Conservation (phyloP, 2,329 filamentous ascomycete species). For the Pleurostoma richardsiae region DNA sequence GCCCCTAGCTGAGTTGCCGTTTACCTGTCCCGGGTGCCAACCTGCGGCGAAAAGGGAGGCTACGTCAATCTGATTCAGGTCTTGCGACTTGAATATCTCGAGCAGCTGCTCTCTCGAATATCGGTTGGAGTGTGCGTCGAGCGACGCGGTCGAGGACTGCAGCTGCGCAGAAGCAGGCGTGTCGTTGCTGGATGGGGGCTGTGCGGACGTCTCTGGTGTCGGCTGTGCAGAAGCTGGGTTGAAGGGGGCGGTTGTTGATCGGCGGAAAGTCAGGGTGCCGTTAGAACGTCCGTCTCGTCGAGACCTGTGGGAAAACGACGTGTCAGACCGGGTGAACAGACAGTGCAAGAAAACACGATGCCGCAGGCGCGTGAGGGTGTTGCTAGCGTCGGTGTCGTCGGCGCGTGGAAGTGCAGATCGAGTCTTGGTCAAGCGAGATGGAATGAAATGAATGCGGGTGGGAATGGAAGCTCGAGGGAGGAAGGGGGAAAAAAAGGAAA, state of each 20-base stretch:
- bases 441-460: background rate
- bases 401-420: background rate
- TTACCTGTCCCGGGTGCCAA: conserved; percentile 74
- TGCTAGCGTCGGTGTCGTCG: too few species aligned
- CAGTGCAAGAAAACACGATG: conserved; percentile 6
- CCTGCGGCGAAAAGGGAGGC: conserved; percentile 65
- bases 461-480: background rate
- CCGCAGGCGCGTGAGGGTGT: background rate
- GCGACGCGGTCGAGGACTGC: conserved; percentile 3
- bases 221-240: conserved; percentile 15
- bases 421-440: background rate
- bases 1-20: conserved; percentile 55
- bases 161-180: background rate
- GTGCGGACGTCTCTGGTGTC: conserved; percentile 11
- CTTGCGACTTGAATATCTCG: conserved; percentile 57
- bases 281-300: conserved; percentile 55
- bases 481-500: conserved; percentile 4
- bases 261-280: conserved; percentile 60
- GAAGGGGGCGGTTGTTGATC: conserved; percentile 54
- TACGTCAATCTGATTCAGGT: conserved; percentile 53
- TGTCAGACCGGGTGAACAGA: background rate
- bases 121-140: conserved; percentile 35
- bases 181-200: conserved; percentile 6
- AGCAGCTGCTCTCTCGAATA: conserved; percentile 79
- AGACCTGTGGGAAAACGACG: conserved; percentile 35